Conservation (phyloP, 2,329 filamentous ascomycete species). For the Apiospora marii region DNA sequence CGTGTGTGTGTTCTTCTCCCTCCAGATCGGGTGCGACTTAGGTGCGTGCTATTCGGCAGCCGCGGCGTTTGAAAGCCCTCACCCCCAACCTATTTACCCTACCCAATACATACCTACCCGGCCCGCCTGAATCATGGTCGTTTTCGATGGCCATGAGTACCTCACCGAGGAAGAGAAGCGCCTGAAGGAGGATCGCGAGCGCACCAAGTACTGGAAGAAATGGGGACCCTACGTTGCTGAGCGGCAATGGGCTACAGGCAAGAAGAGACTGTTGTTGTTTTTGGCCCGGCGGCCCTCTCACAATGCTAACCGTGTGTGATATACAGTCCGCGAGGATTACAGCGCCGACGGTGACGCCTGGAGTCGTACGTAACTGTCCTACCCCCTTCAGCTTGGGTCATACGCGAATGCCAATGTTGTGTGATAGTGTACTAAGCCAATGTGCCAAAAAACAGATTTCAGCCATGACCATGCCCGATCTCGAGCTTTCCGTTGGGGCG, state of each 20-base stretch:
- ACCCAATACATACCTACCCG: not conserved
- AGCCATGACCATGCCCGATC: constrained; percentile 91
- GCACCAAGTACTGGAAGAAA: constrained; percentile 95
- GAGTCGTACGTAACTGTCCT: constrained; percentile 74
- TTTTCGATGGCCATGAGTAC: constrained; percentile 87
- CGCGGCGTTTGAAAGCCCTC: not conserved
- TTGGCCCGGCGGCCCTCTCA: not conserved
- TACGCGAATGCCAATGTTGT: constrained; percentile 7
- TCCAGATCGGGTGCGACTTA: not conserved
- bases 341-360: constrained; percentile 89
- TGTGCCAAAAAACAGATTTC: constrained; percentile 71
- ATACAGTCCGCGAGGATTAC: constrained; percentile 87
- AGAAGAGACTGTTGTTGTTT: constrained; percentile 38
- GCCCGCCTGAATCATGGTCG: constrained; percentile 70
- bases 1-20: not conserved
- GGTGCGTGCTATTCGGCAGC: not conserved
- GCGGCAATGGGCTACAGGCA: constrained; percentile 93
- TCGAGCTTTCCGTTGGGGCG: constrained; percentile 91
- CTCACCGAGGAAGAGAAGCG: constrained; percentile 91
- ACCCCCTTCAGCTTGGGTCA: constrained; percentile 24
- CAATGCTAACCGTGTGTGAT: constrained; percentile 24
- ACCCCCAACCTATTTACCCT: not conserved
- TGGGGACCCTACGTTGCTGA: constrained; percentile 96
- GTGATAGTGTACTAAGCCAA: constrained; percentile 36
- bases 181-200: constrained; percentile 83